These are phyloP conservation scores for Russula ochroleuca DNA, from an alignment of 768 basidiomycete genomes.

Conservation along the genomic window DNA sequence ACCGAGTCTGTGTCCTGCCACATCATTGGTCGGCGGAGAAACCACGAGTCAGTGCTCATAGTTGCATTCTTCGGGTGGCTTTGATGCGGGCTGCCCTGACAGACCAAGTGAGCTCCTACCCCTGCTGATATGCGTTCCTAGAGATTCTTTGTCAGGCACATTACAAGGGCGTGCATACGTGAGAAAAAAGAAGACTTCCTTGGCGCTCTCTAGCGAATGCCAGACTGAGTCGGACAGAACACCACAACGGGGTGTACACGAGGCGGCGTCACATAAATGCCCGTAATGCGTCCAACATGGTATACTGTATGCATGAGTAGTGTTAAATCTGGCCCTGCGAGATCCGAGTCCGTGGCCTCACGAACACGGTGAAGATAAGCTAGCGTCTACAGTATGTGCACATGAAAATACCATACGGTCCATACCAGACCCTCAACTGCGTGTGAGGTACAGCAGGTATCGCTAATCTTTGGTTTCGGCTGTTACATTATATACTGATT, in stretches of 20 bases:
- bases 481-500: neutral
- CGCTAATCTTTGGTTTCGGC: neutral
- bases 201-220: neutral
- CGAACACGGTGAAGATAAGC: neutral
- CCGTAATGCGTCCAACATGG: neutral
- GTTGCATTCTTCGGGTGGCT: neutral
- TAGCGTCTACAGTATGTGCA: neutral
- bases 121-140: neutral
- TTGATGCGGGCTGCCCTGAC: neutral
- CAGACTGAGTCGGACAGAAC: neutral
- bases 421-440: too few species aligned
- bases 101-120: neutral
- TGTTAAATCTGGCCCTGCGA: neutral
- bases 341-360: neutral
- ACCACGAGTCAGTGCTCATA: neutral
- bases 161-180: neutral
- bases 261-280: neutral
- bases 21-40: constrained; percentile 2
- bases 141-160: neutral
- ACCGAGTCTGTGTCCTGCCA: neutral
- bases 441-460: neutral
- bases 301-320: neutral
- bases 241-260: neutral
- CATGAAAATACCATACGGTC: too few species aligned
- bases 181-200: neutral